Conservation (phyloP, 306 rosid genomes). For the Lathyrus sativus region DNA sequence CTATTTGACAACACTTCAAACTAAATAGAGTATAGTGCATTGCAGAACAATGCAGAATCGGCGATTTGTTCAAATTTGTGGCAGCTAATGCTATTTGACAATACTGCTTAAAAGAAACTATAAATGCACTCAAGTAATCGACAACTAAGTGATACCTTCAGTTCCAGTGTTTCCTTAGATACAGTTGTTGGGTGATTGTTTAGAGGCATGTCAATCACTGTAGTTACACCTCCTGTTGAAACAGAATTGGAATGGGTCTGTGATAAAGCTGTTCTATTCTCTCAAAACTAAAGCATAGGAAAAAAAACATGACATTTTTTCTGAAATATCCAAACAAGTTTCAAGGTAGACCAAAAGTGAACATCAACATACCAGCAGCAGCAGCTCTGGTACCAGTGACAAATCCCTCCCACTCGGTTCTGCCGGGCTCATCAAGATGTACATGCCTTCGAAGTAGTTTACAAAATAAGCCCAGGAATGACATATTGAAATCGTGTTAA, state of each 20-base stretch:
- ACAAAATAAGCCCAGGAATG: not conserved
- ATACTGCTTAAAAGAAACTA: not conserved
- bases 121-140: conserved; percentile 11
- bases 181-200: conserved; percentile 83
- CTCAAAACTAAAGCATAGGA: conserved; percentile 13
- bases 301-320: conserved; percentile 3
- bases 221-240: conserved; percentile 83
- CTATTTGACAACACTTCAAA: not conserved
- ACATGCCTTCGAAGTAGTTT: conserved; percentile 63
- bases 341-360: conserved; percentile 21
- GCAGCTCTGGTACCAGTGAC: conserved; percentile 89
- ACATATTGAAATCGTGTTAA: conserved; percentile 18
- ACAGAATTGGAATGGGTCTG: conserved; percentile 30
- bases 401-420: conserved; percentile 96
- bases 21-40: not conserved
- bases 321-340: conserved; percentile 30
- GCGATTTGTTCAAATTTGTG: not conserved
- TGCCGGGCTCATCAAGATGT: conserved; percentile 96
- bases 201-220: conserved; percentile 96
- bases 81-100: not conserved
- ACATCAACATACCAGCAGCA: conserved; percentile 75
- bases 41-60: not conserved
- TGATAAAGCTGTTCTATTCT: not conserved
- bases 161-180: conserved; percentile 73
- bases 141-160: conserved; percentile 65